Percentiles rank a stretch among this genome's conserved stretches.
Conservation (phyloP, 2,329 filamentous ascomycete genomes). For the Albifimbria verrucaria region DNA sequence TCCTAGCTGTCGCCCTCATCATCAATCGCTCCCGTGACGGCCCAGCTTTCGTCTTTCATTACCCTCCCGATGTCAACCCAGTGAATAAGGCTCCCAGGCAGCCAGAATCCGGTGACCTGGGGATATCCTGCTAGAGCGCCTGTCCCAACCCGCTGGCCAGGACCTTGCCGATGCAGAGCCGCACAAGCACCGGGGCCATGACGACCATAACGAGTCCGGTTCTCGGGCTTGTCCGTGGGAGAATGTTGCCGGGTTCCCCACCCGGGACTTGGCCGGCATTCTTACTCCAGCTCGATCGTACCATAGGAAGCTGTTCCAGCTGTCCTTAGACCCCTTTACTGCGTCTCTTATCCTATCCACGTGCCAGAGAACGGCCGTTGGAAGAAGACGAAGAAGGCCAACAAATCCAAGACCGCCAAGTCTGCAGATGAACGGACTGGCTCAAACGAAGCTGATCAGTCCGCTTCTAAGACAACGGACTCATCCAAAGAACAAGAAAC, state of each 20-base stretch:
- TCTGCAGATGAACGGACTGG: constrained; percentile 27
- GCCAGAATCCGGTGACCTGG: constrained; percentile 42
- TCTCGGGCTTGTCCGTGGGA: constrained; percentile 66
- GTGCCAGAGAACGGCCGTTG: constrained; percentile 75
- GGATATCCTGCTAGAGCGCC: constrained; percentile 47
- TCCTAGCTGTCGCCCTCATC: constrained; percentile 70
- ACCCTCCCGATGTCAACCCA: constrained; percentile 60
- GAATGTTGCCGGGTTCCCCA: constrained; percentile 68
- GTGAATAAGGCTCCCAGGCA: constrained; percentile 30
- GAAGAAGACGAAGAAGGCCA: constrained; percentile 62
- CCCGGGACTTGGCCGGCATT: constrained; percentile 76
- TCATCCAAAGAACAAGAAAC: constrained; percentile 22
- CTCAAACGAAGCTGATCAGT: constrained; percentile 24
- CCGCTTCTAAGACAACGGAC: constrained; percentile 21
- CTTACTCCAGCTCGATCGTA: constrained; percentile 72
- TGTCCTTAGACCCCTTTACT: constrained; percentile 78
- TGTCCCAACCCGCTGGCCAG: constrained; percentile 32
- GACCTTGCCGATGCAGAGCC: constrained; percentile 32
- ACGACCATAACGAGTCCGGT: constrained; percentile 55
- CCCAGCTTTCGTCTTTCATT: constrained; percentile 82
- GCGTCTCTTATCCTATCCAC: constrained; percentile 80
- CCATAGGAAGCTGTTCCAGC: constrained; percentile 79
- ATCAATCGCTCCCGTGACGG: constrained; percentile 74
- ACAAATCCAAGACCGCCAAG: constrained; percentile 31
- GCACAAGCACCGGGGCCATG: constrained; percentile 48